Percentiles rank a stretch among this genome's conserved stretches.
phyloP scores from a whole-genome alignment of 1,284 basidiomycete genomes.

The Pholiota adiposa region DNA sequence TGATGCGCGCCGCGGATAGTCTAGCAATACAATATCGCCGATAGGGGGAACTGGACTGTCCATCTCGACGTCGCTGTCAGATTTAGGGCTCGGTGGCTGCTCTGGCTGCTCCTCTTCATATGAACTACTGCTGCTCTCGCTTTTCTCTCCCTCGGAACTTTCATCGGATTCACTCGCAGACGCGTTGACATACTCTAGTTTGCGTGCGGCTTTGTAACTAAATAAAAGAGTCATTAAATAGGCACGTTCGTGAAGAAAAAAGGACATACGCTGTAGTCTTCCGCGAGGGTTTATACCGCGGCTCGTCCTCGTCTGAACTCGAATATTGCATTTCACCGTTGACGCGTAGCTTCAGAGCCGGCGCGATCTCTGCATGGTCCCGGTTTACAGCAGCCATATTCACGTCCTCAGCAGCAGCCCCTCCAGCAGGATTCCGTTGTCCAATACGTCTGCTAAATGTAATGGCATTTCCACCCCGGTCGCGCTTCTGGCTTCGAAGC shows the following conservation, averaged over 20 bases:
- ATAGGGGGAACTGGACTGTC: slow-evolving; percentile 2
- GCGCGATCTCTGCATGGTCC: slow-evolving; percentile 12
- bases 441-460: slow-evolving; percentile 22
- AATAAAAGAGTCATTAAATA: background rate
- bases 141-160: background rate
- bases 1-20: slow-evolving; percentile 14
- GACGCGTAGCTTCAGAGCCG: slow-evolving; percentile 14
- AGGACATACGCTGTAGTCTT: background rate
- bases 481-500: slow-evolving; percentile 17
- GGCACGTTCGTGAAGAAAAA: background rate
- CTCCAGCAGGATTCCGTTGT: background rate
- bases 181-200: slow-evolving; percentile 4
- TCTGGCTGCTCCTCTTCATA: slow-evolving; percentile 1
- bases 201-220: slow-evolving; percentile 17
- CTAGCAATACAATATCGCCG: slow-evolving; percentile 2
- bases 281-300: slow-evolving; percentile 8
- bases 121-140: background rate
- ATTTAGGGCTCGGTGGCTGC: background rate
- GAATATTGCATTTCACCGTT: background rate
- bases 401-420: background rate
- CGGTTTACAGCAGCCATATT: slow-evolving; percentile 8
- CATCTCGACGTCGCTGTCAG: slow-evolving; percentile 12
- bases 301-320: slow-evolving; percentile 14
- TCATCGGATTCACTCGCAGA: slow-evolving; percentile 11
- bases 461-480: slow-evolving; percentile 17